Percentiles rank a stretch among this genome's conserved stretches.
These are phyloP conservation scores for Simmondsia chinensis DNA, from an alignment of 148 eudicot genomes.

Conservation along the genomic window DNA sequence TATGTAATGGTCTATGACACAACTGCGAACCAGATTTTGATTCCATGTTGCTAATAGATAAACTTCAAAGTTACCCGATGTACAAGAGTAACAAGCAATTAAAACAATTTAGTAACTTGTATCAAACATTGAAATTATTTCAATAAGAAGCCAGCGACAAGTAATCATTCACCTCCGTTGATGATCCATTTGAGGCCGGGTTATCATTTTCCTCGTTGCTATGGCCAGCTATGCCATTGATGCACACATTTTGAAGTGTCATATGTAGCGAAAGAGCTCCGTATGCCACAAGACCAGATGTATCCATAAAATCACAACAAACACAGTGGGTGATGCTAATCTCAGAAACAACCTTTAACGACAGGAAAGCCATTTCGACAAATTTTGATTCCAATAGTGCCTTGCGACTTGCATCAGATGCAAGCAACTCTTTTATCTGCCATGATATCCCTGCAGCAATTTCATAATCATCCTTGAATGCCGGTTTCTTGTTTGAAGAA, in stretches of 20 bases:
- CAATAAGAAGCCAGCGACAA: background rate
- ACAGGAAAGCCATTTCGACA: constrained; percentile 30
- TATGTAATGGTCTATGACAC: too few species aligned
- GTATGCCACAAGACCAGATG: constrained; percentile 49
- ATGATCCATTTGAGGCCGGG: constrained; percentile 19
- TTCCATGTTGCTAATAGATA: too few species aligned
- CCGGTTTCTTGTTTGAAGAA: constrained; percentile 23
- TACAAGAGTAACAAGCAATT: background rate
- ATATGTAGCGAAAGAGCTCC: constrained; percentile 56
- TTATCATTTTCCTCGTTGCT: constrained; percentile 14
- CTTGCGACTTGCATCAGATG: constrained; percentile 40
- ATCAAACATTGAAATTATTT: background rate
- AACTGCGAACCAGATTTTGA: too few species aligned
- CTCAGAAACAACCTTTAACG: constrained; percentile 70
- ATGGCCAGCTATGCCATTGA: constrained; percentile 14
- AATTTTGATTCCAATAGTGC: constrained; percentile 43
- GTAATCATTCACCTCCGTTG: constrained; percentile 37
- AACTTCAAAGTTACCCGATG: too few species aligned
- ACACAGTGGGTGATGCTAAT: constrained; percentile 52
- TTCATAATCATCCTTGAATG: constrained; percentile 49
- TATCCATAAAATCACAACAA: constrained; percentile 54
- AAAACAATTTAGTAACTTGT: background rate
- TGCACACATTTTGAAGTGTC: constrained; percentile 36
- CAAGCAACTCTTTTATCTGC: constrained; percentile 83
- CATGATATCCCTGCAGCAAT: constrained; percentile 66